phyloP scores from a whole-genome alignment of 495 filamentous ascomycete genomes.

The Aspergillus baeticus region DNA sequence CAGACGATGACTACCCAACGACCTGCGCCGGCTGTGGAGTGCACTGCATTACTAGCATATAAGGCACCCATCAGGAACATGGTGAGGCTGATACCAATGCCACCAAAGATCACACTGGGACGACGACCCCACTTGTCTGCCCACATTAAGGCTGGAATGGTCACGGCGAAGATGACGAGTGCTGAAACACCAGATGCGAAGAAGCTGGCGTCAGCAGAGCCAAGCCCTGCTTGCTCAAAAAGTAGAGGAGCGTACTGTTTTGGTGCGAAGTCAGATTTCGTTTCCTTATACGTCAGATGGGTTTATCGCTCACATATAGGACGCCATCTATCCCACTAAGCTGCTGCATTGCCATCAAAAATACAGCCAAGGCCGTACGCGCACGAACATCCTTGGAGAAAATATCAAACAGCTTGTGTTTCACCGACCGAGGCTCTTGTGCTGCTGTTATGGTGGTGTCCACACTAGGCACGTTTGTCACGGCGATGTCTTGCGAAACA shows the following conservation, averaged over 20 bases:
- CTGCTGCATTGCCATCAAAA: slow-evolving; percentile 48
- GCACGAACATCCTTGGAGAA: slow-evolving; percentile 42
- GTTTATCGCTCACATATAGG: slow-evolving; percentile 39
- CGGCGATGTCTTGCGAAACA: slow-evolving; percentile 4
- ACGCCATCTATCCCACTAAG: slow-evolving; percentile 50
- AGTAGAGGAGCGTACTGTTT: slow-evolving; percentile 48
- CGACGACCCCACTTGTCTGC: slow-evolving; percentile 62
- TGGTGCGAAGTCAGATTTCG: background rate
- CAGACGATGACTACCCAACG: slow-evolving; percentile 50
- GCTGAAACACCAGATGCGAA: slow-evolving; percentile 56
- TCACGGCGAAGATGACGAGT: slow-evolving; percentile 47
- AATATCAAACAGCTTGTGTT: slow-evolving; percentile 28
- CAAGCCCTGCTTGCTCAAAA: slow-evolving; percentile 53
- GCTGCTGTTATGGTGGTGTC: background rate
- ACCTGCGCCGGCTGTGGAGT: slow-evolving; percentile 40
- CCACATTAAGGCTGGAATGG: slow-evolving; percentile 52
- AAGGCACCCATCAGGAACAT: slow-evolving; percentile 53
- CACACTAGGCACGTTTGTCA: slow-evolving; percentile 1
- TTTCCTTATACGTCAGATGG: background rate
- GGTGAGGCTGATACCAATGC: slow-evolving; percentile 41
- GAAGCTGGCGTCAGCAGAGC: slow-evolving; percentile 47
- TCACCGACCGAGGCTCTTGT: slow-evolving; percentile 5
- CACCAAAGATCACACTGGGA: slow-evolving; percentile 54
- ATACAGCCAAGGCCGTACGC: slow-evolving; percentile 38
- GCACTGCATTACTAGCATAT: slow-evolving; percentile 50